Evolutionary conservation across 768 basidiomycete species (phyloP), one percentile per base, ranked within the genome.

Genomic region (Arthromyces matolae): DNA sequence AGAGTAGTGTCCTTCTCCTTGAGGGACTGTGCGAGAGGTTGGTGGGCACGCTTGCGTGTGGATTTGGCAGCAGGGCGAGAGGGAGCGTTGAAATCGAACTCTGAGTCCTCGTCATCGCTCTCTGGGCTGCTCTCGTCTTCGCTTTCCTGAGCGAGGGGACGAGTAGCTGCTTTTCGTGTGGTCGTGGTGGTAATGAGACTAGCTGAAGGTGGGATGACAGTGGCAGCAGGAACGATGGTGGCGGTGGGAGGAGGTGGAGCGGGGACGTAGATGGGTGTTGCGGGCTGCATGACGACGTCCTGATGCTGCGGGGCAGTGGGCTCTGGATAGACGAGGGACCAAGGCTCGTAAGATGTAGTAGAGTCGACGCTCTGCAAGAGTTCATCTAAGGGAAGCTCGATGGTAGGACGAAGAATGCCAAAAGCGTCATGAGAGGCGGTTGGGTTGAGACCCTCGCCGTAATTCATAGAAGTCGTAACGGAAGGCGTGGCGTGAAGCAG

Each of bases 361-460:
- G 46, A 28, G 22, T 74, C 81, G 57, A 73, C 71, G 44, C 66
- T 67, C 52, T 76, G 73, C 50, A 92, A 77, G 49, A 92, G 74
- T 52, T 93, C 89, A 55, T 93, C 89, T n/a, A 92, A 77, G 4
- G 86, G 84, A 22, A 91, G 79, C 61, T 92, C 89, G 59, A 91
- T 90, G 34, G 90, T 91, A 0, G 89, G 90, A 9, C 89, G 81
- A 8, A 70, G 63, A 52, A 91, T 81, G 64, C 76, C 76, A 58
- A 89, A 78, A 27, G 73, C 68, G 47, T 80, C 76, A 19, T 77
- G 70, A 48, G 62, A 58, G 16, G 70, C 65, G 52, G 71, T 67
- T 49, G 70, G 60, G 59, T 69, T 78, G 57, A 83, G 72, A 39
- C 82, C 87, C 67, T 90, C 89, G 45, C 86, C 89, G 63, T 90